Base-by-base conservation (phyloP, 306 rosid species). In the Macrotyloma uniflorum region DNA sequence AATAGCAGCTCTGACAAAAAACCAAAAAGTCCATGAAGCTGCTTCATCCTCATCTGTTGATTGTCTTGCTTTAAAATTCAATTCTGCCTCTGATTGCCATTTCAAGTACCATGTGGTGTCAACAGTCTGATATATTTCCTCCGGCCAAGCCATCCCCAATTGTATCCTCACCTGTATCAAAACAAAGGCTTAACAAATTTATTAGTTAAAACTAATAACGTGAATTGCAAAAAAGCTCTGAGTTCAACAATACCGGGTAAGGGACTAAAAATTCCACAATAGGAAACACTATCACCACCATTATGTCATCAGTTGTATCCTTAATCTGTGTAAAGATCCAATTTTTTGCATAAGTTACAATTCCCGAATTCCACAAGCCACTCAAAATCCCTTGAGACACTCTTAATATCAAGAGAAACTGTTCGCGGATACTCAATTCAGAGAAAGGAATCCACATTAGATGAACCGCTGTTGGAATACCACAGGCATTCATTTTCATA, bases 81-180 rank as follows among this genome's bases (percentile, higher is more conserved):
- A 76, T 86, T 90, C 98, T 79, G 96, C 89, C 87, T 86, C 90
- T 38, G 97, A 89, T 84, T 94, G 98, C 92, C 95, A 92, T 86
- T 90, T 84, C 88, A 94, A 86, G 87, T 87, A 92, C 98, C 97
- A 89, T 30, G 97, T 85, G 62, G 92, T 74, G 30, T 63, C 93
- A 73, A 88, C 91, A n/a, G 87, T 82, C 88, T 87, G 91, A 79
- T 85, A 78, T 79, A 84, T 79, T 85, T 87, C 98, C 89, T 89
- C 97, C 32, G 98, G 93, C 97, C 97, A 92, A 67, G 93, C 97
- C 98, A 92, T 90, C 80, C 98, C 97, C 83, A 92, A 74, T 76
- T 35, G 81, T 69, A 92, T 77, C 85, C 97, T 86, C 64, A 85
- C 85, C 98, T 94, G 78, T 58, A 66, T 82, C 78, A 83, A 65